These are phyloP conservation scores for Choricystis sp. DNA, from an alignment of 139 green algal species.

Conservation along the genomic window DNA sequence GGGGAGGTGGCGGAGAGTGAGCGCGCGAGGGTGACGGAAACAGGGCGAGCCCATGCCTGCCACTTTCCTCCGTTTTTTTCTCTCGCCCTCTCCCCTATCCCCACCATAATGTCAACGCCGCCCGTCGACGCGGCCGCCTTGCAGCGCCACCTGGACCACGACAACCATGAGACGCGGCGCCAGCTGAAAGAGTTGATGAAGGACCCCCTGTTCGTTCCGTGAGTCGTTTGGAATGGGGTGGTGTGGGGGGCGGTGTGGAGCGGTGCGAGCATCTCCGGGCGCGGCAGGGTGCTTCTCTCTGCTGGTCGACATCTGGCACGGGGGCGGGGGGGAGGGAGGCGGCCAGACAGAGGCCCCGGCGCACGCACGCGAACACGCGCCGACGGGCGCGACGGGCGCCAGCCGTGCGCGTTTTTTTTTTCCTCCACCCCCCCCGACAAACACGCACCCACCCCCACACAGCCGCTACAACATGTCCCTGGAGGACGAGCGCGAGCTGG, in stretches of 20 bases:
- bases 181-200: slow-evolving; percentile 66
- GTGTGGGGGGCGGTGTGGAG: background rate
- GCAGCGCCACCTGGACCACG: slow-evolving; percentile 61
- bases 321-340: too few relatives aligned
- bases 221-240: slow-evolving; percentile 5
- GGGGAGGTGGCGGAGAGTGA: background rate
- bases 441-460: background rate
- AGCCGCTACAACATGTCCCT: slow-evolving; percentile 54
- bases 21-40: background rate
- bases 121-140: slow-evolving; percentile 15
- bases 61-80: background rate
- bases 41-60: background rate
- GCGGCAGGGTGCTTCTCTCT: too few relatives aligned
- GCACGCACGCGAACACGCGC: too few relatives aligned
- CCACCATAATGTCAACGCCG: background rate
- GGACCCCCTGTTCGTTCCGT: slow-evolving; percentile 45
- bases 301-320: too few relatives aligned
- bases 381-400: background rate
- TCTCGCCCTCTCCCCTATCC: background rate
- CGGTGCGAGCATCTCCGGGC: background rate
- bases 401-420: background rate
- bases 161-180: slow-evolving; percentile 44
- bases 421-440: background rate
- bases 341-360: too few relatives aligned
- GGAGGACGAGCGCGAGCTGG: slow-evolving; percentile 65